Evolutionary conservation across 805 yeast genomes (phyloP).

Genomic region (Metschnikowia orientalis): DNA sequence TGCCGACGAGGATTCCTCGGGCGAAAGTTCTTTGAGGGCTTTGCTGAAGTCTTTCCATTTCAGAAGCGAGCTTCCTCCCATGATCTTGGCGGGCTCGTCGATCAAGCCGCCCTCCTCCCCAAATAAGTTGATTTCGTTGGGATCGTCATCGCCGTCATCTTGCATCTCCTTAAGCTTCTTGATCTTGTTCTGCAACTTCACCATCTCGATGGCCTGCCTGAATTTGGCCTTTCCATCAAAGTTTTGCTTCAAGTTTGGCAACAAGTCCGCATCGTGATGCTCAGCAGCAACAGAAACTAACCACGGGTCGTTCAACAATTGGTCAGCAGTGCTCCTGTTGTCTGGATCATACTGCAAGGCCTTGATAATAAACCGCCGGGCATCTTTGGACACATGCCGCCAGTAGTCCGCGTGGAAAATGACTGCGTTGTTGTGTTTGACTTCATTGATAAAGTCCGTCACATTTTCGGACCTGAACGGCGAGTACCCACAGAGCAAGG

Average conservation of each 20-base stretch:
- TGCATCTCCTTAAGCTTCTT: constrained; percentile 61
- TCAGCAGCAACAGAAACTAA: constrained; percentile 43
- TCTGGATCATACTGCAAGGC: constrained; percentile 67
- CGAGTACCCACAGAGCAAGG: constrained; percentile 85
- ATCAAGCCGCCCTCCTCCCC: constrained; percentile 26
- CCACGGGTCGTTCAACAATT: constrained; percentile 75
- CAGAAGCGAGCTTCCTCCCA: constrained; percentile 17
- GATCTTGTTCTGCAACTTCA: constrained; percentile 75
- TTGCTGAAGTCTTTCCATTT: constrained; percentile 28
- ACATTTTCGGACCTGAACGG: constrained; percentile 86
- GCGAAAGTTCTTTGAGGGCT: constrained; percentile 19
- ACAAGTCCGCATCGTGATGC: constrained; percentile 58
- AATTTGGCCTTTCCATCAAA: constrained; percentile 82
- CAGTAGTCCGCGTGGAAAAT: constrained; percentile 84
- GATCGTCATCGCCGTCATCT: constrained; percentile 53
- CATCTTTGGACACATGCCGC: constrained; percentile 74
- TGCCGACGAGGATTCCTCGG: constrained; percentile 6
- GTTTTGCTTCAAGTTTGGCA: constrained; percentile 75
- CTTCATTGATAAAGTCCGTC: constrained; percentile 76
- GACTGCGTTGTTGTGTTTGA: constrained; percentile 67
- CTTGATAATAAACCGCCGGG: constrained; percentile 69
- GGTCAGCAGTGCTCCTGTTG: constrained; percentile 62
- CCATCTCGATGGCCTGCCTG: constrained; percentile 80
- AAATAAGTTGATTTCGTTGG: constrained; percentile 43
- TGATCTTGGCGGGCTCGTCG: constrained; percentile 8